These are phyloP conservation scores for Podaxis mareebaensis DNA, from an alignment of 768 basidiomycete genomes.

Conservation along the genomic window DNA sequence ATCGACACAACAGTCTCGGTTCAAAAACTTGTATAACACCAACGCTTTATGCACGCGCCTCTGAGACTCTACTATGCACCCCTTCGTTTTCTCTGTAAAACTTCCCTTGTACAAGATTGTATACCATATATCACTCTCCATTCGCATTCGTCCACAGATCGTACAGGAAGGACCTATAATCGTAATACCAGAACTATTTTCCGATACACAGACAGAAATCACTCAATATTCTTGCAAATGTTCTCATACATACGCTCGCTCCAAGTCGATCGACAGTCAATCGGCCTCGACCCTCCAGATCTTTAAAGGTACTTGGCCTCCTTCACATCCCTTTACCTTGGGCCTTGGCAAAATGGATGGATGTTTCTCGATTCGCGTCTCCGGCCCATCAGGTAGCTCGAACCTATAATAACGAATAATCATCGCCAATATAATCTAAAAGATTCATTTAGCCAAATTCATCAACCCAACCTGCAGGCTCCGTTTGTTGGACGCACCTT, in stretches of 20 bases:
- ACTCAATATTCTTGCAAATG: neutral
- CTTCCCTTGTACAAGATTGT: conserved; percentile 3
- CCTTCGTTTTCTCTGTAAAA: neutral
- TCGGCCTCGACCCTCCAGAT: conserved; percentile 29
- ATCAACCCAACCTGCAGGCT: neutral
- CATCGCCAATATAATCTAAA: conserved; percentile 43
- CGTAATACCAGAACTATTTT: neutral
- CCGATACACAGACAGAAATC: neutral
- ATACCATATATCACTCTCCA: neutral
- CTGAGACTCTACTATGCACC: neutral
- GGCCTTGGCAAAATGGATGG: conserved; percentile 38
- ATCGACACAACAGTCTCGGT: neutral
- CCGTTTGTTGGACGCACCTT: conserved; percentile 29
- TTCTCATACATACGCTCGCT: neutral
- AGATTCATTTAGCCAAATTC: neutral
- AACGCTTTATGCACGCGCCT: neutral
- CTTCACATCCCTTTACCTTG: conserved; percentile 34
- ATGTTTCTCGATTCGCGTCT: conserved; percentile 37
- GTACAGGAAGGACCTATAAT: neutral
- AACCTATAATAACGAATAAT: conserved; percentile 44
- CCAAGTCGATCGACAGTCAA: neutral
- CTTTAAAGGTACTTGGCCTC: conserved; percentile 35
- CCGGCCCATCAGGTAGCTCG: conserved; percentile 40
- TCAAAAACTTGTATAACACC: neutral
- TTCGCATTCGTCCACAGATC: neutral